Base-by-base conservation (phyloP, 1,139 yeast genomes). In the Zygosaccharomyces pseudobailii region DNA sequence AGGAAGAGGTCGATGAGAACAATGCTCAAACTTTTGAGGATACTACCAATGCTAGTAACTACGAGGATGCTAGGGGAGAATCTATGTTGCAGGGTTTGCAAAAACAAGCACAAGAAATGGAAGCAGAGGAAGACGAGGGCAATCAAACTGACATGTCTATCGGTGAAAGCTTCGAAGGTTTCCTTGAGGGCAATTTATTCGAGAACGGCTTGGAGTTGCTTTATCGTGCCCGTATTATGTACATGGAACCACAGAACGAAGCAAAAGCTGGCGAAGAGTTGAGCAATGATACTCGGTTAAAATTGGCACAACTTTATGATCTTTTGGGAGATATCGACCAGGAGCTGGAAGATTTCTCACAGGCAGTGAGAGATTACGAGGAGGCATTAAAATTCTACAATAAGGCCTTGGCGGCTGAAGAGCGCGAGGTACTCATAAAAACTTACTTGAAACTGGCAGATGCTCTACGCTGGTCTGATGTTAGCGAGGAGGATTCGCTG, bases 311-410 rank as follows among this genome's bases (percentile, higher is more conserved):
- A 50, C 79, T 84, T 0, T 85, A 82, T 61, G 94, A 86, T 61
- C 67, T 90, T 6, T 72, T 89, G 20, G 97, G 97, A 21, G 97
- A 92, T 63, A 86, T 90, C 10, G 95, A 71, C 42, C 71, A 79
- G 51, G 68, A 87, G 35, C 51, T 57, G 17, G 62, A 58, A 44
- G 50, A 52, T 39, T 57, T 57, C 40, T 39, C 45, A 3, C 47
- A 51, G 24, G 48, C 58, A 3, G 48, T 53, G 8, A 36, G 45
- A 9, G 49, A 51, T 32, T 58, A 56, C 42, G 49, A 52, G 38
- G 49, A 51, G 41, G 48, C 60, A 3, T 42, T 56, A 22, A 44
- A 51, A 40, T 43, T 53, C 33, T 82, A 76, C 59, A 63, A 52
- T 21, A 38, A 44, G 6, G 38, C 39, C 8, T 19, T 36, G 7